These are phyloP conservation scores for Asterella californica DNA, from an alignment of 225 moss, liverwort and hornwort species.

Conservation along the genomic window DNA sequence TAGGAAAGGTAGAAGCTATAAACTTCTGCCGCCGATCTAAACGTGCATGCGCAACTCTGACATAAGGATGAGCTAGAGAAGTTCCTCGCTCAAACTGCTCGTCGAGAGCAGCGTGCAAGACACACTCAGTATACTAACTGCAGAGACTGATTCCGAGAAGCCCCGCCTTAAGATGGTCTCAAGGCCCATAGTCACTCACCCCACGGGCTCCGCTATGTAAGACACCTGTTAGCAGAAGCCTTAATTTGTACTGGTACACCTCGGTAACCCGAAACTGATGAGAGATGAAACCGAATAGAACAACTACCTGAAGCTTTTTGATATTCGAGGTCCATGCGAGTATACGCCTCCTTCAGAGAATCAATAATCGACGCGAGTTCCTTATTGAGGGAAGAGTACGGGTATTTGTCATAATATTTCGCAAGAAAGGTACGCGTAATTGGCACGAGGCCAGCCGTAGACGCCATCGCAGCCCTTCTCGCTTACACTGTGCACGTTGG, in stretches of 20 bases:
- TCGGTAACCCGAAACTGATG: background rate
- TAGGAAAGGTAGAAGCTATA: background rate
- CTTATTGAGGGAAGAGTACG: constrained; percentile 22
- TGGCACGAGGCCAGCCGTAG: constrained; percentile 54
- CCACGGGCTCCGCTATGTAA: background rate
- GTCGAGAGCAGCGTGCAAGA: background rate
- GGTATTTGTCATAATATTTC: constrained; percentile 58
- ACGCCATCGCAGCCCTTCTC: constrained; percentile 35
- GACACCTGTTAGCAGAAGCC: too few species aligned
- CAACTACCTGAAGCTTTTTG: constrained; percentile 34
- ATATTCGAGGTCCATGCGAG: constrained; percentile 29
- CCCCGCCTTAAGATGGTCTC: background rate
- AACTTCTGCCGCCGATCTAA: background rate
- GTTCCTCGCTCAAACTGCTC: too few species aligned
- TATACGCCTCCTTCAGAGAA: constrained; percentile 28
- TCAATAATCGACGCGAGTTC: constrained; percentile 32
- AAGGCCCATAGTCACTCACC: too few species aligned
- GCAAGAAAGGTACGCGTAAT: constrained; percentile 55
- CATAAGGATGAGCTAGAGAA: background rate
- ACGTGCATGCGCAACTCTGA: background rate
- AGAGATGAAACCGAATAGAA: background rate
- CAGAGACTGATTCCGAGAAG: background rate
- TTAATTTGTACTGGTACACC: background rate
- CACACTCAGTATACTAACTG: background rate
- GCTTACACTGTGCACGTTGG: background rate